Conservation (phyloP, 1,139 yeast species). For the Yamadazyma conglobata region DNA sequence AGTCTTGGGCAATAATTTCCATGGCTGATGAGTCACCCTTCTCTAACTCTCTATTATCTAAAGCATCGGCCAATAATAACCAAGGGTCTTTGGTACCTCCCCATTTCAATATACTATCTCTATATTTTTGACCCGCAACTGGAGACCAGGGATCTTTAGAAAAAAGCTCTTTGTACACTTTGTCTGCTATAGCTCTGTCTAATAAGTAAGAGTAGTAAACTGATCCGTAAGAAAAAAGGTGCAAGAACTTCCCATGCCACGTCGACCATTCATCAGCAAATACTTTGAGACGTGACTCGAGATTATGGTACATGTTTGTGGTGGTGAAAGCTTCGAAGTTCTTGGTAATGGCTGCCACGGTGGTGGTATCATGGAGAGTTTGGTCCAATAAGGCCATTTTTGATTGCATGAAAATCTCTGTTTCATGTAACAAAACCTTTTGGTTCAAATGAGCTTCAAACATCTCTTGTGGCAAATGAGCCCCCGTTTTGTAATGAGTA, state of each 20-base stretch:
- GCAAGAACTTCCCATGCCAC: slow-evolving; percentile 96
- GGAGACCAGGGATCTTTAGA: slow-evolving; percentile 64
- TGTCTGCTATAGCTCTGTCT: slow-evolving; percentile 90
- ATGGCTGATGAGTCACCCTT: slow-evolving; percentile 74
- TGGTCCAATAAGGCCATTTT: slow-evolving; percentile 91
- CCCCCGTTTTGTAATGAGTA: slow-evolving; percentile 67
- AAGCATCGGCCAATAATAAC: slow-evolving; percentile 77
- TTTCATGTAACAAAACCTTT: slow-evolving; percentile 53
- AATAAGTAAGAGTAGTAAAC: slow-evolving; percentile 88
- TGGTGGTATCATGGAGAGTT: slow-evolving; percentile 51
- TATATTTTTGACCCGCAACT: slow-evolving; percentile 72
- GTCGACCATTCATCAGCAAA: slow-evolving; percentile 64
- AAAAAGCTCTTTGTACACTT: slow-evolving; percentile 77
- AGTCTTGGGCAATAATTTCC: slow-evolving; percentile 31
- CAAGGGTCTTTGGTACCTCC: slow-evolving; percentile 94
- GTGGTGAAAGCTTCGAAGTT: slow-evolving; percentile 40
- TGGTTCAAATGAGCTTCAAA: slow-evolving; percentile 51
- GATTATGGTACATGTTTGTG: slow-evolving; percentile 57
- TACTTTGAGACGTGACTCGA: slow-evolving; percentile 55
- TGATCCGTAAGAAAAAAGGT: slow-evolving; percentile 89
- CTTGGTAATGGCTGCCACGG: slow-evolving; percentile 25
- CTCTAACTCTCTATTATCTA: slow-evolving; percentile 57
- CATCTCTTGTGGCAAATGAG: slow-evolving; percentile 50
- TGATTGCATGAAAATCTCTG: slow-evolving; percentile 83
- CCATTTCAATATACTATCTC: slow-evolving; percentile 73